Evolutionary conservation across 2,329 filamentous ascomycete genomes (phyloP), one percentile per base, ranked within the genome.

Genomic region (Apiospora marii): DNA sequence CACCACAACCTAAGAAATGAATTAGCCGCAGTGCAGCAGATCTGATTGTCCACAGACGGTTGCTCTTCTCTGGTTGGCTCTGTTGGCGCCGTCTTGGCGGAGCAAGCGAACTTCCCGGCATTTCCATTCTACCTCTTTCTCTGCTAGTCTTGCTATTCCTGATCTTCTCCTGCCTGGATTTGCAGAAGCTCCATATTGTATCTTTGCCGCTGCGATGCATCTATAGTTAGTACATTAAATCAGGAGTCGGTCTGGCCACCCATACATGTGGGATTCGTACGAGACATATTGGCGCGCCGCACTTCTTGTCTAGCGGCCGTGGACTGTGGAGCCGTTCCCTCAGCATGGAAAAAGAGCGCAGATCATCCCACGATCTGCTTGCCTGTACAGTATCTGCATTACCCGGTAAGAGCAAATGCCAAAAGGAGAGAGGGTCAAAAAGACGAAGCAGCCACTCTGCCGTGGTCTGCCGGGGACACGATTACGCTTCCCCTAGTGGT

Each of bases 21-120:
- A 24, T 34, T 69, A 69, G 44, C 49, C 71, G 71, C 71, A 61
- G 48, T 67, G 71, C 71, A 72, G 69, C 71, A 70, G 68, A 13
- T 68, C 16, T 43, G 34, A 37, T 46, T 16, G 13, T 48, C 67
- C 61, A 51, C 14, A 48, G 71, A 48, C 58, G 49, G 34, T 41
- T 64, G 34, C 34, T 37, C 34, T 24, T 46, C 69, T 73, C 69
- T 71, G 67, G 64, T 70, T 70, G 61, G 69, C 46, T 49, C 58
- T 51, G 34, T 58, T 73, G 70, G 48, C 69, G 70, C 72, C 51
- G 48, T 53, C 46, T 71, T 71, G 72, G 69, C 72, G 61, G 58
- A 37, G 30, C 34, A 41, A 24, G 34, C 22, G n/a, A 41, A 41
- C 58, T 64, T n/a, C 34, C 8, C 10, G 49, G 49, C 46, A n/a